Base-by-base conservation (phyloP, 495 filamentous ascomycete genomes). In the Barbatosphaeria neglecta region DNA sequence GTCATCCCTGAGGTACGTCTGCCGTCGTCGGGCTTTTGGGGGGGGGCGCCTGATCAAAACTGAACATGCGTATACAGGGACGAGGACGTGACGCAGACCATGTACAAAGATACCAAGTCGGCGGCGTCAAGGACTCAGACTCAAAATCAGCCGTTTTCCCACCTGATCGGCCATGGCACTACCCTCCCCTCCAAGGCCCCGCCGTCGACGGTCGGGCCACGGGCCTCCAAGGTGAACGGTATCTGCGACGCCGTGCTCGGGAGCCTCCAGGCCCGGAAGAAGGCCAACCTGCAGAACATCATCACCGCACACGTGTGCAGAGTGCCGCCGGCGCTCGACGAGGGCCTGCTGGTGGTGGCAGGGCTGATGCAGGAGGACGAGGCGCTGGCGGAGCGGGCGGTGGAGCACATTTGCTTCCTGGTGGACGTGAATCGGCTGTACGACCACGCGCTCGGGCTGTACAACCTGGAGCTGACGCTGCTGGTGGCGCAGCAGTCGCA, bases 231-330 rank as follows among this genome's bases (percentile, higher is more conserved):
- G 61, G 75, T 94, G 52, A 97, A 96, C 59, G 72, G 73, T 1
- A 84, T 97, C 18, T 97, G 92, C 55, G 80, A 96, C 67, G 87
- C 84, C 2, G 85, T 97, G 54, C 62, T 96, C 4, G 60, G 76
- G 13, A 70, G 71, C 31, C 70, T 98, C 13, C 70, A 80, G 35
- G 65, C 70, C 15, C 75, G 75, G 23, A 69, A 81, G 46, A 70
- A 78, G 19, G 82, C 74, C 40, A 81, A 92, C 50, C 67, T 96
- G 17, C 90, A 95, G 53, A 97, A 95, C 59, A 79, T 95, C 52
- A 81, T 98, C 59, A 95, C 92, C 0, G 88, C 92, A 11, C 81
- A 97, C 55, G 86, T 95, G 33, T 96, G 88, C 74, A 97, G 95
- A 62, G 75, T 63, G 7, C 92, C 92, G 9, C 87, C 92, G 18